These are phyloP conservation scores for Penicillium daleae DNA, from an alignment of 495 filamentous ascomycete genomes.

Conservation along the genomic window DNA sequence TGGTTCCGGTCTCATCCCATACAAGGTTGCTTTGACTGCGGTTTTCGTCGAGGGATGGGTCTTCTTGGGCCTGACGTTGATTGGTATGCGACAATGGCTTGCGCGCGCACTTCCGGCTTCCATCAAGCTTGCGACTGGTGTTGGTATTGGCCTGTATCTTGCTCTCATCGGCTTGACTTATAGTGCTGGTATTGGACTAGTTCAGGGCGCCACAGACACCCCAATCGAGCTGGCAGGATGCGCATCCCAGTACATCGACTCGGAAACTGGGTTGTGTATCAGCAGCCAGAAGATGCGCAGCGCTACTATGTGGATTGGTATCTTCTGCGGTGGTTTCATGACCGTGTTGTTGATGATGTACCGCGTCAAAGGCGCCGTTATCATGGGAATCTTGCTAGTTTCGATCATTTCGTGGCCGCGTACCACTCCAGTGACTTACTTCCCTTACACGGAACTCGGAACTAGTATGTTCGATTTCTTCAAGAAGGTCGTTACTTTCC, in stretches of 20 bases:
- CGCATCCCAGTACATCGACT: slow-evolving; percentile 33
- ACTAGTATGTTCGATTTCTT: slow-evolving; percentile 77
- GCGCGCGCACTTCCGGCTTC: slow-evolving; percentile 74
- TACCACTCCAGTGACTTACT: slow-evolving; percentile 71
- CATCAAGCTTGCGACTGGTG: slow-evolving; percentile 83
- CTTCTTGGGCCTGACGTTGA: slow-evolving; percentile 67
- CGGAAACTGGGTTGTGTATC: slow-evolving; percentile 54
- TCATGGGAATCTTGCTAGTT: slow-evolving; percentile 77
- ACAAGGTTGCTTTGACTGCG: slow-evolving; percentile 71
- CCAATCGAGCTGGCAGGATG: slow-evolving; percentile 76
- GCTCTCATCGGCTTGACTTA: slow-evolving; percentile 81
- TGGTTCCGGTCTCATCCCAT: slow-evolving; percentile 68
- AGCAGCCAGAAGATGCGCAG: slow-evolving; percentile 68
- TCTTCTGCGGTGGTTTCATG: slow-evolving; percentile 79
- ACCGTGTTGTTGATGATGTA: slow-evolving; percentile 80
- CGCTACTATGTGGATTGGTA: slow-evolving; percentile 80
- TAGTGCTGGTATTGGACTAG: slow-evolving; percentile 74
- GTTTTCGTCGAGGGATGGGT: slow-evolving; percentile 84
- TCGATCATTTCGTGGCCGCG: slow-evolving; percentile 86
- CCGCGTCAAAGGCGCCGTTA: slow-evolving; percentile 80
- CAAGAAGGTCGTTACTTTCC: slow-evolving; percentile 80
- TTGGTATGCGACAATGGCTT: slow-evolving; percentile 82
- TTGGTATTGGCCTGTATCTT: slow-evolving; percentile 80
- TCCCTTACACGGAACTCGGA: slow-evolving; percentile 69
- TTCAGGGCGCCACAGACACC: slow-evolving; percentile 60